These are phyloP conservation scores for Penicillium occitanis DNA, from an alignment of 2,329 filamentous ascomycete genomes.

Conservation along the genomic window DNA sequence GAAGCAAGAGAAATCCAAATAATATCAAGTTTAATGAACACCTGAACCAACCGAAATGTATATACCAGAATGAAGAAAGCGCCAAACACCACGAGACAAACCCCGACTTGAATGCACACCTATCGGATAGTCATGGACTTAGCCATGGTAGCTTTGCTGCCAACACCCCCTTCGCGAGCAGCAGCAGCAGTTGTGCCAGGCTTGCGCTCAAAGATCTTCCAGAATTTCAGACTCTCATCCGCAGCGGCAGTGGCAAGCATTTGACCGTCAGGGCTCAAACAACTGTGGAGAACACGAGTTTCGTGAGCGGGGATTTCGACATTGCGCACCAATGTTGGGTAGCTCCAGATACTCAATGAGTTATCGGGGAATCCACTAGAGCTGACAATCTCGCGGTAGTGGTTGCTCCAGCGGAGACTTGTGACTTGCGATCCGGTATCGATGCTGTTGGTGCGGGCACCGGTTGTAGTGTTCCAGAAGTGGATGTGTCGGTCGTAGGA, in stretches of 20 bases:
- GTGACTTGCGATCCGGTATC: slow-evolving; percentile 98
- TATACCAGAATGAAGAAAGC: background rate
- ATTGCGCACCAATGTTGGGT: slow-evolving; percentile 93
- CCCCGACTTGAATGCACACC: slow-evolving; percentile 27
- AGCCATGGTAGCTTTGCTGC: slow-evolving; percentile 77
- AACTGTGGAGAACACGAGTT: slow-evolving; percentile 93
- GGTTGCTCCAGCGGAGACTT: slow-evolving; percentile 90
- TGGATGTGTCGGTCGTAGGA: slow-evolving; percentile 98
- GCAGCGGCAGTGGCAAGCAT: slow-evolving; percentile 95
- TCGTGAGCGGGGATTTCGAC: slow-evolving; percentile 98
- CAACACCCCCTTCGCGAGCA: slow-evolving; percentile 64
- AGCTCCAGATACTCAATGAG: slow-evolving; percentile 98
- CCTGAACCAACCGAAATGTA: slow-evolving; percentile 4
- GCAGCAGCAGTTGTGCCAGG: slow-evolving; percentile 66
- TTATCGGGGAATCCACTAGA: slow-evolving; percentile 99
- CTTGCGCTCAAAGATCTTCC: slow-evolving; percentile 99
- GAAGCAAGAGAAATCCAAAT: background rate
- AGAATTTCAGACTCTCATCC: slow-evolving; percentile 98
- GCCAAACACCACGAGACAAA: background rate
- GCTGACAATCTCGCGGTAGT: slow-evolving; percentile 97
- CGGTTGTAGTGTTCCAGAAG: slow-evolving; percentile 99
- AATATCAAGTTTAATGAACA: background rate
- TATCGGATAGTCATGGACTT: slow-evolving; percentile 96
- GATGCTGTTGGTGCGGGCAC: slow-evolving; percentile 97
- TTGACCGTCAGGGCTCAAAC: slow-evolving; percentile 94